These are phyloP conservation scores for Detonula confervacea DNA, from an alignment of 352 stramenopile species.

Conservation along the genomic window DNA sequence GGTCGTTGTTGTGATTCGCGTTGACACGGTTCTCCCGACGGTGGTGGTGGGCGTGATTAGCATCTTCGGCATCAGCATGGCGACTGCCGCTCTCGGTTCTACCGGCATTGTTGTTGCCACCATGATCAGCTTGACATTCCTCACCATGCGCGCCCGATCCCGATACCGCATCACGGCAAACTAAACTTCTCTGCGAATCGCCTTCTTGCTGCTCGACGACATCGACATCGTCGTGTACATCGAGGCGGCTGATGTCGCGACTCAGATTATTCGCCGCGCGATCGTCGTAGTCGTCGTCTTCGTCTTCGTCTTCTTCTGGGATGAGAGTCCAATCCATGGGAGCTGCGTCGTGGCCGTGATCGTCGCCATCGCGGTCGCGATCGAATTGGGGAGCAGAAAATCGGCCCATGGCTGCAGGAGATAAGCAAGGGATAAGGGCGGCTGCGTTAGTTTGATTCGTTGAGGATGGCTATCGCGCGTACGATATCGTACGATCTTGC, in stretches of 20 bases:
- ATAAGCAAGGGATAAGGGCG: no score
- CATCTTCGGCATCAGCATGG: no score
- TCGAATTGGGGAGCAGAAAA: slow-evolving; percentile 32
- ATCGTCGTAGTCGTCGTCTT: neutral
- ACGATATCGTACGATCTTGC: no score
- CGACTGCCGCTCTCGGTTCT: no score
- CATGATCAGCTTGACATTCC: no score
- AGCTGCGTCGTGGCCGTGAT: neutral
- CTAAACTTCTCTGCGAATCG: neutral
- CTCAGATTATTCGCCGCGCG: no score
- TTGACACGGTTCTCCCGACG: no score
- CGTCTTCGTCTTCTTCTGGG: slow-evolving; percentile 26
- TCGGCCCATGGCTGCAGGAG: slow-evolving; percentile 15
- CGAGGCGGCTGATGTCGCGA: no score
- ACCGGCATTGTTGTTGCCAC: neutral
- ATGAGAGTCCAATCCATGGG: slow-evolving; percentile 47
- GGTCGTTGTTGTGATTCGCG: no score
- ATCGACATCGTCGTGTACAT: neutral
- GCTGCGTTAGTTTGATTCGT: no score
- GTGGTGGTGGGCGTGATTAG: no score
- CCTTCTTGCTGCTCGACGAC: neutral
- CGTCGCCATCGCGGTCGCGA: slow-evolving; percentile 22
- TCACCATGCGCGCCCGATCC: neutral
- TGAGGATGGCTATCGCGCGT: no score
- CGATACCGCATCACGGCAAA: neutral